These are phyloP conservation scores for Penicillium polonicum DNA, from an alignment of 2,329 filamentous ascomycete species.

Conservation along the genomic window DNA sequence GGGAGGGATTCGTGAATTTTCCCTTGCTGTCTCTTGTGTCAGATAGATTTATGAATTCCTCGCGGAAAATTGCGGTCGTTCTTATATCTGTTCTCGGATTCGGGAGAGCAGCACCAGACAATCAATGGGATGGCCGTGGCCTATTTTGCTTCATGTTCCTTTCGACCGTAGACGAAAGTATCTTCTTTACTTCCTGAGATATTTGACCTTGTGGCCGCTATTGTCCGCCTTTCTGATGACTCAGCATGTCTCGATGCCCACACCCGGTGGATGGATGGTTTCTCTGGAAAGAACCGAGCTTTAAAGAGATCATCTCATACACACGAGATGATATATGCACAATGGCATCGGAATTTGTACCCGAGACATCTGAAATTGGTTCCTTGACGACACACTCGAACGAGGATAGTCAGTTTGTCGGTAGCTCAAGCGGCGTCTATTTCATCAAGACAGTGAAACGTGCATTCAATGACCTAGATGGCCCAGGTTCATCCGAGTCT, in stretches of 20 bases:
- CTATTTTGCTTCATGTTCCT: constrained; percentile 2
- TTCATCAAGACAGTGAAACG: constrained; percentile 56
- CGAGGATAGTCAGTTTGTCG: constrained; percentile 52
- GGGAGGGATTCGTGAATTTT: constrained; percentile 17
- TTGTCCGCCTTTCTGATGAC: not conserved
- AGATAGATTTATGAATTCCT: constrained; percentile 24
- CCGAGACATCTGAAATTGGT: constrained; percentile 41
- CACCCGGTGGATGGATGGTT: not conserved
- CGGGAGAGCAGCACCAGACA: constrained; percentile 1
- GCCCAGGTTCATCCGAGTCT: constrained; percentile 15
- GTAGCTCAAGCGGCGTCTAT: constrained; percentile 54
- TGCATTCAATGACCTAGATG: constrained; percentile 45
- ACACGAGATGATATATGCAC: not conserved
- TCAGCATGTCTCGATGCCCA: not conserved
- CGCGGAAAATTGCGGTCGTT: constrained; percentile 13
- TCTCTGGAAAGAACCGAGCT: not conserved
- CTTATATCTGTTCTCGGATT: constrained; percentile 2
- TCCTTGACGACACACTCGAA: constrained; percentile 44
- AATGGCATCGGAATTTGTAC: constrained; percentile 23
- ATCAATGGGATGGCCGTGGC: constrained; percentile 9
- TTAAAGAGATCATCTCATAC: not conserved
- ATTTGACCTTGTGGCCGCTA: not conserved
- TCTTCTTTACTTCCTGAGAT: not conserved
- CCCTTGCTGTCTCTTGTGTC: constrained; percentile 3
- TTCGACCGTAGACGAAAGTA: not conserved